Base-by-base conservation (phyloP, 1,284 basidiomycete species). In the Ganoderma sinense region DNA sequence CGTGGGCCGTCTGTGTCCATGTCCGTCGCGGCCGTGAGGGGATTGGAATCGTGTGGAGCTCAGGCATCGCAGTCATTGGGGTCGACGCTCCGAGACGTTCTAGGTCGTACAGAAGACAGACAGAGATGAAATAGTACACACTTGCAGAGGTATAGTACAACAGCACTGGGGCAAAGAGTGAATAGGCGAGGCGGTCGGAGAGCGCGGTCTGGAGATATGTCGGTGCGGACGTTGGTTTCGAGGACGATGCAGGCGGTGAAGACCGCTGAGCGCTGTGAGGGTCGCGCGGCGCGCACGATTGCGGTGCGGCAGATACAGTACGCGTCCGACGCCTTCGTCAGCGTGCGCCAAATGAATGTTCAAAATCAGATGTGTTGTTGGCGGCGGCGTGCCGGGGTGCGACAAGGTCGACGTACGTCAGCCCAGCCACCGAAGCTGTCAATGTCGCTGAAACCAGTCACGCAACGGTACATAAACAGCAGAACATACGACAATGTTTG, bases 21-120 rank as follows among this genome's bases (percentile, higher is more conserved):
- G 88, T 82, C 70, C 80, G 81, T 4, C 85, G 82, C 5, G 90
- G 90, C 29, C 94, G 88, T 63, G 83, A 76, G 53, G 82, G 75
- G 69, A 95, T 91, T 23, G 90, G 89, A 20, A 92, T 78, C 13
- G 84, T 82, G 79, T 91, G 82, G 45, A 84, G 76, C 33, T 40
- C 72, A 29, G 69, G 43, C 62, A 58, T 62, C 51, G 68, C 62
- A 11, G 59, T 26, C 59, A 41, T 40, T 14, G n/a, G 48, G 23
- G 13, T 53, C 48, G 23, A 53, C 40, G 39, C 59, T 36, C 36
- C 31, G 18, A 33, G 33, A n/a, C 31, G 56, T 13, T 41, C 23
- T 16, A 39, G 39, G 59, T 26, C 39, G 59, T 43, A 43, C 33
- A 56, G 53, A 33, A 33, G 56, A 59, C 7, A 43, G 11, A 41